These are phyloP conservation scores for Penicillium odoratum DNA, from an alignment of 495 filamentous ascomycete species.

Conservation along the genomic window DNA sequence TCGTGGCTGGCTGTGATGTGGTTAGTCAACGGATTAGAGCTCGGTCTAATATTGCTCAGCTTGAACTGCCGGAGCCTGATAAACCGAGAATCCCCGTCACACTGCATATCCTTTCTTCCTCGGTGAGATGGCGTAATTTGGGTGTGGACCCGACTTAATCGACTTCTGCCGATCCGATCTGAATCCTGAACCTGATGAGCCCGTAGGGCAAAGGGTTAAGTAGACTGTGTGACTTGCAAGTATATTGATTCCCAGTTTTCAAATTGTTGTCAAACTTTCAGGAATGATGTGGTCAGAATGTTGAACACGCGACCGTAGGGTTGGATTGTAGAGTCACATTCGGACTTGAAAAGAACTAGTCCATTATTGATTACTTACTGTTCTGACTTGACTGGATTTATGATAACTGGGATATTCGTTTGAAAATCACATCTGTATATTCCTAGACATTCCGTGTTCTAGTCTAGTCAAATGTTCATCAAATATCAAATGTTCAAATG, in stretches of 20 bases:
- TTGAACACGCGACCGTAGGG: not conserved
- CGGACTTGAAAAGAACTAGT: not conserved
- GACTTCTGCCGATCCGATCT: no score
- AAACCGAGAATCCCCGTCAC: not conserved
- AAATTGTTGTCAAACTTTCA: not conserved
- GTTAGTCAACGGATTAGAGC: not conserved
- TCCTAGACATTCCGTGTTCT: no score
- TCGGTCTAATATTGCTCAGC: not conserved
- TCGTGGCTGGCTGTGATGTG: not conserved
- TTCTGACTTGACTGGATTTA: no score
- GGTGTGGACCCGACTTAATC: not conserved
- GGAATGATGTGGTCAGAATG: not conserved
- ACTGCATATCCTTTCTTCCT: not conserved
- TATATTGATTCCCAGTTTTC: not conserved
- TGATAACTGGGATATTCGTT: no score
- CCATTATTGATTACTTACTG: no score
- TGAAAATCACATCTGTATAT: not conserved
- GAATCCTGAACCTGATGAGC: no score
- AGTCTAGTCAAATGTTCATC: no score
- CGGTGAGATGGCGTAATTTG: not conserved
- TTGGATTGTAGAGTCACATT: not conserved
- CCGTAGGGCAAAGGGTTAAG: not conserved
- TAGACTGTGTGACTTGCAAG: not conserved
- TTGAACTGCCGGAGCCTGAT: no score
- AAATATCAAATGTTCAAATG: not conserved